Percentiles rank a stretch among this genome's conserved stretches.
phyloP scores from a whole-genome alignment of 176 grass and related monocot genomes.

The Alloteropsis semialata region DNA sequence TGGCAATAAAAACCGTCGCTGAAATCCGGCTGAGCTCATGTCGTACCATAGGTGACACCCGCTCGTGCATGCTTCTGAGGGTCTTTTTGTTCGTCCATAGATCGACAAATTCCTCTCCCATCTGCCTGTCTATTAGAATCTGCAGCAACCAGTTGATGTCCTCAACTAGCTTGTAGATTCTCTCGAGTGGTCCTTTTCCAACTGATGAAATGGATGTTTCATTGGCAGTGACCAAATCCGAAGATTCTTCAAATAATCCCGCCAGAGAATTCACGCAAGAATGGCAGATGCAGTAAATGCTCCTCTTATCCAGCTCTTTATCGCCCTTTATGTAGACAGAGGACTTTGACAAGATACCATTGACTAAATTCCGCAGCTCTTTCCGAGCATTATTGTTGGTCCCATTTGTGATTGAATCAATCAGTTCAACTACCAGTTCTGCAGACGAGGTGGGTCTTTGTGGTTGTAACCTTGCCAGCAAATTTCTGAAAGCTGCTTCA shows the following conservation, averaged over 20 bases:
- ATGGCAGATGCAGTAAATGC: slow-evolving; percentile 65
- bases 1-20: slow-evolving; percentile 62
- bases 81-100: slow-evolving; percentile 61
- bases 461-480: slow-evolving; percentile 56
- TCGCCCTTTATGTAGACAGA: slow-evolving; percentile 61
- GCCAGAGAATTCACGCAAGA: slow-evolving; percentile 73
- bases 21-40: slow-evolving; percentile 83
- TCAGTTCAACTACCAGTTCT: slow-evolving; percentile 58
- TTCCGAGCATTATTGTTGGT: slow-evolving; percentile 66
- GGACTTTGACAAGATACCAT: slow-evolving; percentile 60
- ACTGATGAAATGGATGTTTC: slow-evolving; percentile 30
- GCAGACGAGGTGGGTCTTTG: slow-evolving; percentile 39
- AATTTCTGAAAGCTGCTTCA: slow-evolving; percentile 38
- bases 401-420: slow-evolving; percentile 71
- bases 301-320: slow-evolving; percentile 48
- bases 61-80: slow-evolving; percentile 50
- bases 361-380: slow-evolving; percentile 63
- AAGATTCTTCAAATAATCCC: slow-evolving; percentile 71
- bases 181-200: slow-evolving; percentile 52
- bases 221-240: slow-evolving; percentile 10
- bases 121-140: slow-evolving; percentile 76
- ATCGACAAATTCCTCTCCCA: slow-evolving; percentile 76
- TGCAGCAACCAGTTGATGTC: slow-evolving; percentile 76
- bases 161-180: slow-evolving; percentile 69
- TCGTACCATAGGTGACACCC: slow-evolving; percentile 58